phyloP scores from a whole-genome alignment of 768 basidiomycete genomes.

The Termitomyces heimii region DNA sequence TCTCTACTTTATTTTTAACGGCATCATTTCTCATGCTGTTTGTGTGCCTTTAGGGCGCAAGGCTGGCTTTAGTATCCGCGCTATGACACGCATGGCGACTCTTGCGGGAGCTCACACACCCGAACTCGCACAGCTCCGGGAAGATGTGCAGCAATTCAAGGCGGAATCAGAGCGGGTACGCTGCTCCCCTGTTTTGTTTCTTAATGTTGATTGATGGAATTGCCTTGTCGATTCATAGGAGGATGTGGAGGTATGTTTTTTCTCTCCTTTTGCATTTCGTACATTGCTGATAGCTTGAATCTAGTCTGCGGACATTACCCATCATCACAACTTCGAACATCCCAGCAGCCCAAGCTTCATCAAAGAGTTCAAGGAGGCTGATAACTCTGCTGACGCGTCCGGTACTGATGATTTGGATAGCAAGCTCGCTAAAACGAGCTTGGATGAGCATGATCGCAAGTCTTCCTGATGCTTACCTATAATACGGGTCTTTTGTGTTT shows the following conservation, averaged over 20 bases:
- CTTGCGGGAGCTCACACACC: slow-evolving; percentile 36
- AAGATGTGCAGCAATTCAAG: slow-evolving; percentile 64
- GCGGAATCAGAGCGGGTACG: slow-evolving; percentile 65
- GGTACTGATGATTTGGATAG: slow-evolving; percentile 18
- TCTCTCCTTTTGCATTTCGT: background rate
- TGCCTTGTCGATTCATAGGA: slow-evolving; percentile 22
- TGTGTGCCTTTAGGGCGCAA: slow-evolving; percentile 61
- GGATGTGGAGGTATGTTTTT: slow-evolving; percentile 20
- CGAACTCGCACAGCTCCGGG: slow-evolving; percentile 45
- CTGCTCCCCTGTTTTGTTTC: background rate
- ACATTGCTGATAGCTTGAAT: slow-evolving; percentile 5
- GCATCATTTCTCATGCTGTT: slow-evolving; percentile 3
- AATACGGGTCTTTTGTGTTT: background rate
- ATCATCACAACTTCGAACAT: slow-evolving; percentile 35
- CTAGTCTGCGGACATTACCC: slow-evolving; percentile 37
- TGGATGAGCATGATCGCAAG: slow-evolving; percentile 17
- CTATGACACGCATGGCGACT: slow-evolving; percentile 73
- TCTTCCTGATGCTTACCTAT: background rate
- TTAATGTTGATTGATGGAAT: background rate
- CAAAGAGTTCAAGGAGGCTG: slow-evolving; percentile 16
- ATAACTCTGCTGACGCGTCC: slow-evolving; percentile 15
- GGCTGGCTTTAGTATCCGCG: slow-evolving; percentile 82
- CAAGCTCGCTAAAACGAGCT: slow-evolving; percentile 24
- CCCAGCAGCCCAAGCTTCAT: slow-evolving; percentile 2
- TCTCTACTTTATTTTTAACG: slow-evolving; percentile 11